Base-by-base conservation (phyloP, 1,139 yeast species). In the Hemisphaericaspora xylofermentans region DNA sequence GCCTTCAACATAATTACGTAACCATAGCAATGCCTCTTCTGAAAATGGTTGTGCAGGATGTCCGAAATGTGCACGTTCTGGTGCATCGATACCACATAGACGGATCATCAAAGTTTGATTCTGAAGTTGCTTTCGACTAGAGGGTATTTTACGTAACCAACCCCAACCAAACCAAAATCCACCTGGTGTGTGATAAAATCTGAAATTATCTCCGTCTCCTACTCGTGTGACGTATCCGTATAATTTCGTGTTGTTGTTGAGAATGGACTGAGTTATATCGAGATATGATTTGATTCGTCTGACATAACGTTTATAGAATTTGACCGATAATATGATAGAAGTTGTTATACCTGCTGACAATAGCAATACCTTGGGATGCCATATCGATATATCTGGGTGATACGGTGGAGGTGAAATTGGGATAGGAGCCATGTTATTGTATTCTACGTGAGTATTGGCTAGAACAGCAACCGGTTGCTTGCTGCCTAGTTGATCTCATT, bases 41-140 rank as follows among this genome's bases (percentile, higher is more conserved):
- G 95, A 80, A 56, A 66, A 85, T 0, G 95, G 95, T 58, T 93
- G 98, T 0, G 96, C 86, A 0, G 95, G 91, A 48, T 86, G 86
- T 1, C 99, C 99, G 64, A 88, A 93, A 67, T 93, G 98, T 2
- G 95, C 79, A 33, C 95, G 67, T 58, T 93, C 99, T 1, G 99
- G 99, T 0, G 99, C 98, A 69, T 93, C 99, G n/a, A 93, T 82
- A 0, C 98, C 99, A 61, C 95, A 86, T 25, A 93, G 64, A 37
- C 99, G 70, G 12, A 94, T 78, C 63, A 78, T 73, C 22, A 78
- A 65, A 2, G 88, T 78, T 53, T 78, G 75, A 50, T 80, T 81
- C 51, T 78, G 80, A 39, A 82, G 58, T 27, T 61, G 68, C 38
- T 66, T 54, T 45, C 79, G 68, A 28, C 67, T 59, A 35, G 53